Percentiles rank a stretch among this genome's conserved stretches.
These are phyloP conservation scores for Hanseniaspora osmophila DNA, from an alignment of 805 yeast genomes.

Conservation along the genomic window DNA sequence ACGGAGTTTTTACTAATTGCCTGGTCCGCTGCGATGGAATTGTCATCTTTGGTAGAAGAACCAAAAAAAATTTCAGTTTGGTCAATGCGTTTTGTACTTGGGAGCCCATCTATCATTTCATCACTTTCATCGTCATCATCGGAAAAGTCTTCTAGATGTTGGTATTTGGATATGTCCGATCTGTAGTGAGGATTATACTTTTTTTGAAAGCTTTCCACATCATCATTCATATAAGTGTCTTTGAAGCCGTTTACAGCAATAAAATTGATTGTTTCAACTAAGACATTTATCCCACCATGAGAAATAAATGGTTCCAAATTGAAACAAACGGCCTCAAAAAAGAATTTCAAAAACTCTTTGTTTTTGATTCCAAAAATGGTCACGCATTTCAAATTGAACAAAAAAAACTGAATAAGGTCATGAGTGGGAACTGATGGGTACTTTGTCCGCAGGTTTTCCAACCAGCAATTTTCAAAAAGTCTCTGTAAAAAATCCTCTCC, in stretches of 20 bases:
- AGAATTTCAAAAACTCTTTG: conserved; percentile 41
- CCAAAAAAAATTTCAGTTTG: conserved; percentile 1
- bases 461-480: conserved; percentile 1
- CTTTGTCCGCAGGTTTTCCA: background rate
- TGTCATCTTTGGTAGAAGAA: conserved; percentile 3
- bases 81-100: background rate
- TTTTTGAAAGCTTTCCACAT: conserved; percentile 28
- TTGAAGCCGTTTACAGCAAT: conserved; percentile 56
- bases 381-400: conserved; percentile 58
- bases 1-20: conserved; percentile 11
- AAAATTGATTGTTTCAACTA: conserved; percentile 42
- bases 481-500: conserved; percentile 2
- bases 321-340: conserved; percentile 40
- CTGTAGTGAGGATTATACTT: conserved; percentile 14
- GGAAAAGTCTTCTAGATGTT: conserved; percentile 1
- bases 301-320: conserved; percentile 43
- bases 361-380: conserved; percentile 60
- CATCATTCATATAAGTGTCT: conserved; percentile 47
- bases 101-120: background rate
- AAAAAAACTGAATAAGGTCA: conserved; percentile 30
- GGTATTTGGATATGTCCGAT: conserved; percentile 2
- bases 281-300: conserved; percentile 30
- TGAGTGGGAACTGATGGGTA: background rate
- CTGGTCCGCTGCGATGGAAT: conserved; percentile 11
- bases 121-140: conserved; percentile 6